Evolutionary conservation across 2,329 filamentous ascomycete genomes (phyloP).

Genomic region (Botryotinia narcissicola): DNA sequence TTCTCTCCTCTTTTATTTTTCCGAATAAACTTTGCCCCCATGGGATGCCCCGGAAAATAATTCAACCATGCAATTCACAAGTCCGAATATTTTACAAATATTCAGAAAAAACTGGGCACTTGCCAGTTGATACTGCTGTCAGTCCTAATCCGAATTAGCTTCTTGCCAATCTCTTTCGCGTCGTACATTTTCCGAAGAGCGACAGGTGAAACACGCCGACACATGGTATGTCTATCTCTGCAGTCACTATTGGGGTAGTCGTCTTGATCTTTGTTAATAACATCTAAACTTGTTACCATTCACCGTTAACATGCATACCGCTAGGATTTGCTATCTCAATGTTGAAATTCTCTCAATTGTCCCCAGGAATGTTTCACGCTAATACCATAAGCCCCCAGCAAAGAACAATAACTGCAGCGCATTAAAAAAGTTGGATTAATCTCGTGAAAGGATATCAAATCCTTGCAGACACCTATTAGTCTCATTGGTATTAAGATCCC

Average conservation of each 20-base stretch:
- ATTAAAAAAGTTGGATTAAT: neutral
- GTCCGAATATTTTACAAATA: neutral
- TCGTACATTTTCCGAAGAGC: neutral
- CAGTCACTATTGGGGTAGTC: neutral
- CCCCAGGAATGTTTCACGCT: neutral
- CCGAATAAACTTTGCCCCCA: neutral
- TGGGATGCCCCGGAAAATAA: neutral
- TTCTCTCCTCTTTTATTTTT: neutral
- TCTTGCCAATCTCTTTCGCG: neutral
- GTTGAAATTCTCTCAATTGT: neutral
- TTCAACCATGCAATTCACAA: neutral
- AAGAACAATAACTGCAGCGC: neutral
- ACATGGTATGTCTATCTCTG: neutral
- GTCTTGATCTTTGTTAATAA: neutral
- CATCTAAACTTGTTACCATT: neutral
- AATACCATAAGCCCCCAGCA: neutral
- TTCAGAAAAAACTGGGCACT: neutral
- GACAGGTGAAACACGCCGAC: neutral
- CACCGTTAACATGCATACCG: neutral
- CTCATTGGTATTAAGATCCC: neutral
- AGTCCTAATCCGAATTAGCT: neutral
- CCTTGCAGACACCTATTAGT: neutral
- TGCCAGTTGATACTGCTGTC: neutral
- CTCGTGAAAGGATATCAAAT: neutral
- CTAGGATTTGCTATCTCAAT: neutral